These are phyloP conservation scores for Globisporangium cederbergense DNA, from an alignment of 352 stramenopile species.

Conservation along the genomic window DNA sequence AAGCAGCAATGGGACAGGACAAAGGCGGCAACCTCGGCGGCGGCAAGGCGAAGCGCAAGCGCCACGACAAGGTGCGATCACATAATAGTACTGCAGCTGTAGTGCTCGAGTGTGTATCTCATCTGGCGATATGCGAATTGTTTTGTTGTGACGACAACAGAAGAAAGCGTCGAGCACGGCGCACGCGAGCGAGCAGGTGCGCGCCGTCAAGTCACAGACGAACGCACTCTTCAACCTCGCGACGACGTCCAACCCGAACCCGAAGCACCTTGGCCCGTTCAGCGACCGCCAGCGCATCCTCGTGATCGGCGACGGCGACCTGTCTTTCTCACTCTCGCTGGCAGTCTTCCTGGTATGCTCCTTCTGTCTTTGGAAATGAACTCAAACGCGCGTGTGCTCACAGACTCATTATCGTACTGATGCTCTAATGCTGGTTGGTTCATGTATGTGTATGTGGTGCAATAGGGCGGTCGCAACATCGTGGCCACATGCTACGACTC, in stretches of 20 bases:
- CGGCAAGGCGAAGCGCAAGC: slow-evolving; percentile 20
- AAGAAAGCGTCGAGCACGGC: slow-evolving; percentile 23
- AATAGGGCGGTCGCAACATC: slow-evolving; percentile 60
- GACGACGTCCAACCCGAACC: slow-evolving; percentile 78
- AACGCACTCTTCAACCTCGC: slow-evolving; percentile 69
- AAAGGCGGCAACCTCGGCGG: slow-evolving; percentile 14
- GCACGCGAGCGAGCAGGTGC: slow-evolving; percentile 20
- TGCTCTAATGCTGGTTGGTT: not conserved
- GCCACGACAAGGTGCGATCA: slow-evolving; percentile 12
- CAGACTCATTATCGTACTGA: not conserved
- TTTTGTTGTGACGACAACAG: not conserved
- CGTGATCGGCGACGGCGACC: slow-evolving; percentile 82
- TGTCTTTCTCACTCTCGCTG: slow-evolving; percentile 78
- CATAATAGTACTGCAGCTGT: not conserved
- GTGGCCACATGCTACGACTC: slow-evolving; percentile 78
- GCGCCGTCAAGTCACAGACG: slow-evolving; percentile 52
- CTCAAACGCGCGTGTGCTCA: not conserved
- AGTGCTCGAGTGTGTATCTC: not conserved
- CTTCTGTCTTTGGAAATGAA: not conserved
- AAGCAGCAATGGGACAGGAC: slow-evolving; percentile 15
- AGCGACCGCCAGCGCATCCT: slow-evolving; percentile 73
- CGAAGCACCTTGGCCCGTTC: slow-evolving; percentile 73
- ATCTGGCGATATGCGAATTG: not conserved
- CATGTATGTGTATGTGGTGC: not conserved
- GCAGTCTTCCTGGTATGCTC: slow-evolving; percentile 59